A percentile compares a stretch with the other conserved stretches of the same genome.
phyloP scores from a whole-genome alignment of 345 rosid species.

The Psidium guajava region DNA sequence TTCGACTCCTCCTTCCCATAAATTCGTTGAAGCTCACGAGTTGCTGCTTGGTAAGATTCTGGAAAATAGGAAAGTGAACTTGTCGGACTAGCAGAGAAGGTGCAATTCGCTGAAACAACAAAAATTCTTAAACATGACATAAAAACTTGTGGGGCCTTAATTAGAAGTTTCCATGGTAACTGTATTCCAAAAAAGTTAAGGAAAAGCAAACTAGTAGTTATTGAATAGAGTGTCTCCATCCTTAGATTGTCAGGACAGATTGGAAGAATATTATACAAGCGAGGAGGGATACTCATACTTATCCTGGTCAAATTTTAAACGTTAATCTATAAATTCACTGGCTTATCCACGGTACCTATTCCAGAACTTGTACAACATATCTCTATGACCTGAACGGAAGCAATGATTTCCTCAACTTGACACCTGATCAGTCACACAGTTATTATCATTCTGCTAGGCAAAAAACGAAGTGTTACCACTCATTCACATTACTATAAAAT shows the following conservation, averaged over 20 bases:
- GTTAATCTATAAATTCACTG: background rate
- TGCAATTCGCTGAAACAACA: background rate
- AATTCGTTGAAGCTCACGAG: slow-evolving; percentile 81
- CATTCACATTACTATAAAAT: background rate
- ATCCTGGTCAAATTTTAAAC: background rate
- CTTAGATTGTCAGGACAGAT: background rate
- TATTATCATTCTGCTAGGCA: background rate
- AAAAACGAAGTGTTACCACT: background rate
- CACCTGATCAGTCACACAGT: background rate
- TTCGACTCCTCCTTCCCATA: slow-evolving; percentile 70
- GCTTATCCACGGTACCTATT: background rate
- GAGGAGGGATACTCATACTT: background rate
- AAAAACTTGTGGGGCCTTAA: background rate
- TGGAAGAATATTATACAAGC: background rate
- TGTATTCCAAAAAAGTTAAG: background rate
- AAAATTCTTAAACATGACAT: background rate
- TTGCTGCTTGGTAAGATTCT: slow-evolving; percentile 90
- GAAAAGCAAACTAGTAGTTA: background rate
- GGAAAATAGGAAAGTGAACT: background rate
- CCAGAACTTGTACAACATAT: background rate
- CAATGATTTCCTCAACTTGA: background rate
- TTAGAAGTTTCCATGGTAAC: background rate
- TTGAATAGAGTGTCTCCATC: background rate
- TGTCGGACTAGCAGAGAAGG: background rate
- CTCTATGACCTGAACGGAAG: background rate